phyloP scores from a whole-genome alignment of 2,329 filamentous ascomycete species.

The Curvularia lunata region DNA sequence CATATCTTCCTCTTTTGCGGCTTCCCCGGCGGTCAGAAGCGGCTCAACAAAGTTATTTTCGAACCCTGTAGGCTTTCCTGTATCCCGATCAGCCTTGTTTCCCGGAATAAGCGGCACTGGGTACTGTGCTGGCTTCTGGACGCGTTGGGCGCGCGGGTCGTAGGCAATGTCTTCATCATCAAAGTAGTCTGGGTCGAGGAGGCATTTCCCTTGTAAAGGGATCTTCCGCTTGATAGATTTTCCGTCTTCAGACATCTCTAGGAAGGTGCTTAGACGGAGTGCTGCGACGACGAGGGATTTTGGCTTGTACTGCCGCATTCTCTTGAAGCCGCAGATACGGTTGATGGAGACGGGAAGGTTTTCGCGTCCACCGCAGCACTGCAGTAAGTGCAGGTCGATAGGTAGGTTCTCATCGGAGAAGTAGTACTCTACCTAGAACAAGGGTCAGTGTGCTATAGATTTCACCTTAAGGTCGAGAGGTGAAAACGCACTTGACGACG shows the following conservation, averaged over 20 bases:
- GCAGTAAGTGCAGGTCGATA: conserved; percentile 52
- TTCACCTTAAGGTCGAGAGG: not conserved
- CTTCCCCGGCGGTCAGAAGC: conserved; percentile 74
- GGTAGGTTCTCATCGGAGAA: conserved; percentile 58
- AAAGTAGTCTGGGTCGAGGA: conserved; percentile 38
- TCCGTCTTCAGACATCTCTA: conserved; percentile 52
- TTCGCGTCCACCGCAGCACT: conserved; percentile 49
- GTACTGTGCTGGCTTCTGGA: conserved; percentile 27
- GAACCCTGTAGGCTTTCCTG: conserved; percentile 55
- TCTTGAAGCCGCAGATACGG: conserved; percentile 53
- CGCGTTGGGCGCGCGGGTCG: conserved; percentile 31
- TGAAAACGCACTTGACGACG: conserved; percentile 36
- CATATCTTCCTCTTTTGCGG: conserved; percentile 68
- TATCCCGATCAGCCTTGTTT: conserved; percentile 30
- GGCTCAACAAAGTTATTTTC: conserved; percentile 79
- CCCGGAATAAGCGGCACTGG: conserved; percentile 23
- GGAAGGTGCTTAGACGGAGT: conserved; percentile 51
- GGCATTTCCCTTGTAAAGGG: conserved; percentile 45
- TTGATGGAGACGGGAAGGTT: conserved; percentile 54
- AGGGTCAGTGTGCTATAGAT: conserved; percentile 7
- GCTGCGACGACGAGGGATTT: conserved; percentile 47
- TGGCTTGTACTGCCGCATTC: conserved; percentile 56
- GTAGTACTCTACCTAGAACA: conserved; percentile 55
- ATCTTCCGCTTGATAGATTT: conserved; percentile 53
- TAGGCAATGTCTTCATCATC: conserved; percentile 40